These are phyloP conservation scores for Phytophthora fragariae DNA, from an alignment of 352 stramenopile species.

Conservation along the genomic window DNA sequence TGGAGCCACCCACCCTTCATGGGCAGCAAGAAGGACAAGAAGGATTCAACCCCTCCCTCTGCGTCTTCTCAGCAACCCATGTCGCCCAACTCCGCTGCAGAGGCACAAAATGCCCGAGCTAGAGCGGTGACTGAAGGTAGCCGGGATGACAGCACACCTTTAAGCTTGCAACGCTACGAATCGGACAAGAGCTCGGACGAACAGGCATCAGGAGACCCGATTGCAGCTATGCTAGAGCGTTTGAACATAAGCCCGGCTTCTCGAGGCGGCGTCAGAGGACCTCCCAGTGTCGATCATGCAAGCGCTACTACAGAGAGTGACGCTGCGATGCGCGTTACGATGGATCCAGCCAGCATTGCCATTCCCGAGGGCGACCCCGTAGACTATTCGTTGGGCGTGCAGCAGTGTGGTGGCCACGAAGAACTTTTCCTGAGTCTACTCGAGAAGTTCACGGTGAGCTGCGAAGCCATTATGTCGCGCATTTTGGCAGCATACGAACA, in stretches of 20 bases:
- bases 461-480: slow-evolving; percentile 62
- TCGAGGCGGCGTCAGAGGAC: slow-evolving; percentile 23
- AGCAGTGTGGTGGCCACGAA: slow-evolving; percentile 82
- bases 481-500: slow-evolving; percentile 58
- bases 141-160: slow-evolving; percentile 15
- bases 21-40: slow-evolving; percentile 47
- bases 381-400: slow-evolving; percentile 78
- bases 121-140: slow-evolving; percentile 31
- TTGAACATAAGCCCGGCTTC: slow-evolving; percentile 45
- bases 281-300: slow-evolving; percentile 30
- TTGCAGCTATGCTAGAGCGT: slow-evolving; percentile 48
- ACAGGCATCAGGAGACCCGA: slow-evolving; percentile 33
- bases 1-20: slow-evolving; percentile 75
- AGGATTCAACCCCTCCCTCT: slow-evolving; percentile 31
- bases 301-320: slow-evolving; percentile 40
- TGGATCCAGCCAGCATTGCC: slow-evolving; percentile 47
- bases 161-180: slow-evolving; percentile 34
- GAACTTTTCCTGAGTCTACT: slow-evolving; percentile 83
- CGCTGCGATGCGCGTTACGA: slow-evolving; percentile 28
- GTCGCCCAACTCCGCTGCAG: slow-evolving; percentile 30
- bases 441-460: slow-evolving; percentile 78
- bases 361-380: slow-evolving; percentile 86
- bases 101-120: slow-evolving; percentile 19
- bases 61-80: slow-evolving; percentile 36
- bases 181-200: slow-evolving; percentile 39